Evolutionary conservation across 805 yeast genomes (phyloP).

Genomic region (Candida tibetensis): DNA sequence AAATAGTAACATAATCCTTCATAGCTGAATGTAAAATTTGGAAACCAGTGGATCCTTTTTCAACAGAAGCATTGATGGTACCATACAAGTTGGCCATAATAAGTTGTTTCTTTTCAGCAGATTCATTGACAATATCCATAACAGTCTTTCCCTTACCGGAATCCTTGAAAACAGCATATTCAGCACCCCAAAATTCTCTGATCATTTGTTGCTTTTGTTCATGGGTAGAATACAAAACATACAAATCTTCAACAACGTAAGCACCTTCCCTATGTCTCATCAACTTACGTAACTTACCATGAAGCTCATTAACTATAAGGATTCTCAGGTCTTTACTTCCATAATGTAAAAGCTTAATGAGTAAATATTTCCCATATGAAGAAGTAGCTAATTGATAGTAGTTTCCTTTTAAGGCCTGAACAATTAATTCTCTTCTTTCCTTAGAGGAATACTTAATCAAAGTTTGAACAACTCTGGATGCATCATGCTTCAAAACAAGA

Average conservation of each 20-base stretch:
- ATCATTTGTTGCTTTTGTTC: constrained; percentile 88
- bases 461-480: constrained; percentile 94
- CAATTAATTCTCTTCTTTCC: constrained; percentile 71
- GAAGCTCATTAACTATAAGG: constrained; percentile 74
- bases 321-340: constrained; percentile 83
- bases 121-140: constrained; percentile 61
- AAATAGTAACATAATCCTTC: constrained; percentile 78
- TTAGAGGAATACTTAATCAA: constrained; percentile 81
- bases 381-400: constrained; percentile 84
- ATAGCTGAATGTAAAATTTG: constrained; percentile 94
- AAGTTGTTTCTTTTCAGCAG: constrained; percentile 73
- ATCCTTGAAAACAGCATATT: constrained; percentile 86
- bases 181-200: constrained; percentile 95
- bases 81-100: constrained; percentile 74
- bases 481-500: constrained; percentile 91
- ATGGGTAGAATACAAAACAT: constrained; percentile 75
- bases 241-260: constrained; percentile 92
- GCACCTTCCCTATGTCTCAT: constrained; percentile 99
- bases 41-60: constrained; percentile 94
- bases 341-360: constrained; percentile 86
- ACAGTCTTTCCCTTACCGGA: constrained; percentile 62
- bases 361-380: constrained; percentile 87
- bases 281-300: constrained; percentile 84
- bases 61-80: constrained; percentile 86
- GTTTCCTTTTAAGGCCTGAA: constrained; percentile 66